A percentile compares a stretch with the other conserved stretches of the same genome.
Evolutionary conservation across 345 rosid species (phyloP).

Genomic region (Lumnitzera racemosa): DNA sequence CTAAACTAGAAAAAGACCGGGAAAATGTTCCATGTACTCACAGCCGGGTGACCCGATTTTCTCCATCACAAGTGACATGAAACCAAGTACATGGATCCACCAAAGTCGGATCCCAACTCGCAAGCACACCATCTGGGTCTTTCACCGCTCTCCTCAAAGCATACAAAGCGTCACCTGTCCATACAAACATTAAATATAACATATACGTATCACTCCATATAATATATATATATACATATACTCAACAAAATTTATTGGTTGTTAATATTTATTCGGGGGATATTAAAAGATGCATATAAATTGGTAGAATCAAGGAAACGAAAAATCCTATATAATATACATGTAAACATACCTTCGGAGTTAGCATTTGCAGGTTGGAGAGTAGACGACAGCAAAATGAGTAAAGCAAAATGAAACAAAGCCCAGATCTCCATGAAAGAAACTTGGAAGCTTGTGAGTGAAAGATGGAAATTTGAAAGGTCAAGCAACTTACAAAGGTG

Average conservation of each 20-base stretch:
- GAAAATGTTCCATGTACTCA: constrained; percentile 13
- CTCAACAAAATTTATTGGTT: no score
- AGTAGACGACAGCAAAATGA: constrained; percentile 10
- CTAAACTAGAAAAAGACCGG: background rate
- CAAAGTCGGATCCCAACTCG: constrained; percentile 76
- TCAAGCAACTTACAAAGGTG: no score
- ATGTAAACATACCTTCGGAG: constrained; percentile 31
- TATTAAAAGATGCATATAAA: background rate
- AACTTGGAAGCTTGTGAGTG: no score
- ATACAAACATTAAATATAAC: background rate
- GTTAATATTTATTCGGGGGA: no score
- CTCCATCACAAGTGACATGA: constrained; percentile 58
- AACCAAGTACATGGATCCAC: constrained; percentile 84
- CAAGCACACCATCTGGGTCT: constrained; percentile 57
- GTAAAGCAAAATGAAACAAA: constrained; percentile 17
- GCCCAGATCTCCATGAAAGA: constrained; percentile 22
- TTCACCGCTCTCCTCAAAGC: constrained; percentile 56
- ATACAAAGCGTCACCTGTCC: constrained; percentile 60
- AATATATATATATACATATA: no score
- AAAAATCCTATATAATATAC: background rate
- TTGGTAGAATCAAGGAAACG: background rate
- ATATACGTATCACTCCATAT: no score
- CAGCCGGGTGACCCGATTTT: constrained; percentile 61
- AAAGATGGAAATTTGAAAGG: no score
- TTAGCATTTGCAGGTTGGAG: constrained; percentile 28